Conservation (phyloP, 495 filamentous ascomycete species). For the Penicillium antarcticum region DNA sequence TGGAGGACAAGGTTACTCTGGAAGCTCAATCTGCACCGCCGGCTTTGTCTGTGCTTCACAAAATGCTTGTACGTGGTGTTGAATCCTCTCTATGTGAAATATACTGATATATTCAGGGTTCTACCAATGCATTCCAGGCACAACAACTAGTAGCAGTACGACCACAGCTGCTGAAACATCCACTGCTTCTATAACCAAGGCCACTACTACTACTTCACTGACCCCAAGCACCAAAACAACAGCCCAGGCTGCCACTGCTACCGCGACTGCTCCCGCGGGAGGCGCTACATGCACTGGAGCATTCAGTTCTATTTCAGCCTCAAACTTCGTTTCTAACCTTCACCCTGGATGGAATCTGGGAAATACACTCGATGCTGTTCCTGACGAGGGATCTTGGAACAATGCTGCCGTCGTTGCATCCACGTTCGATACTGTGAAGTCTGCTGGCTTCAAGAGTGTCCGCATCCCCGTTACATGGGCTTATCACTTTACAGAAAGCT, state of each 20-base stretch:
- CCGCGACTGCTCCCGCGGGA: slow-evolving; percentile 5
- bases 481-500: slow-evolving; percentile 49
- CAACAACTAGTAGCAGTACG: slow-evolving; percentile 3
- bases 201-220: background rate
- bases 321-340: slow-evolving; percentile 29
- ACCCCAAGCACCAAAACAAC: slow-evolving; percentile 10
- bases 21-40: slow-evolving; percentile 11
- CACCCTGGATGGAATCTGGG: slow-evolving; percentile 46
- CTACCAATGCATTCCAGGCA: slow-evolving; percentile 17
- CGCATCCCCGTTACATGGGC: slow-evolving; percentile 61
- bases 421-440: slow-evolving; percentile 51
- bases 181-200: slow-evolving; percentile 2
- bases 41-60: slow-evolving; percentile 17
- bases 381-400: slow-evolving; percentile 58
- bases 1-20: slow-evolving; percentile 13
- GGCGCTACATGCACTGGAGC: slow-evolving; percentile 26
- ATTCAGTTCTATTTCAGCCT: slow-evolving; percentile 36
- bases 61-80: slow-evolving; percentile 9
- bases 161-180: background rate
- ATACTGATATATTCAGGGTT: slow-evolving; percentile 6
- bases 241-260: slow-evolving; percentile 3
- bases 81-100: background rate
- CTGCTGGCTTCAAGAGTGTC: slow-evolving; percentile 56
- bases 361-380: slow-evolving; percentile 57
- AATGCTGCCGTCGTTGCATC: slow-evolving; percentile 45